phyloP scores from a whole-genome alignment of 1,284 basidiomycete genomes.

The Ustilago nuda region DNA sequence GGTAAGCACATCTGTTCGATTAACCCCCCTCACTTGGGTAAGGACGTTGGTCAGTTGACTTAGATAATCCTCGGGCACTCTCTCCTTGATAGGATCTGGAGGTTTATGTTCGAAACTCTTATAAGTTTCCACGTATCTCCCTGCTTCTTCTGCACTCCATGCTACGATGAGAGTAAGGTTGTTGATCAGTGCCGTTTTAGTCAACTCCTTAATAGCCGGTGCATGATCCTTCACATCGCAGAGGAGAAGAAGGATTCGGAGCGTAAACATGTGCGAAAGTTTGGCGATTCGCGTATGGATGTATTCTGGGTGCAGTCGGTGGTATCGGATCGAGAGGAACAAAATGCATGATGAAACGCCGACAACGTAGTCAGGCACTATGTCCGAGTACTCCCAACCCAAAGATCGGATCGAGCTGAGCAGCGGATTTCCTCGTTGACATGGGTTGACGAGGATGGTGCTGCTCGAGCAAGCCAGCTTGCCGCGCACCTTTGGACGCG shows the following conservation, averaged over 20 bases:
- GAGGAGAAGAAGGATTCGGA: slow-evolving; percentile 87
- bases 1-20: slow-evolving; percentile 97
- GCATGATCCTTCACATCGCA: slow-evolving; percentile 94
- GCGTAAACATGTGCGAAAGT: slow-evolving; percentile 82
- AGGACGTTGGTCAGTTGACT: slow-evolving; percentile 85
- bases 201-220: slow-evolving; percentile 89
- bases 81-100: slow-evolving; percentile 92
- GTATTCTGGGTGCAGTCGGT: slow-evolving; percentile 97
- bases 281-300: slow-evolving; percentile 89
- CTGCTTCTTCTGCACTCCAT: slow-evolving; percentile 90
- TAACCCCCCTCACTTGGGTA: slow-evolving; percentile 90
- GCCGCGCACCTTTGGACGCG: slow-evolving; percentile 55
- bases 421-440: slow-evolving; percentile 86
- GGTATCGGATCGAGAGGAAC: slow-evolving; percentile 83
- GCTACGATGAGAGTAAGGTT: slow-evolving; percentile 90
- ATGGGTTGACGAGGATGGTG: slow-evolving; percentile 61
- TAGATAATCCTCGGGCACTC: slow-evolving; percentile 86
- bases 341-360: slow-evolving; percentile 60
- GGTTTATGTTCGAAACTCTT: slow-evolving; percentile 94
- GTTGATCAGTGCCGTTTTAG: slow-evolving; percentile 83
- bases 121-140: slow-evolving; percentile 87
- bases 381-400: slow-evolving; percentile 93
- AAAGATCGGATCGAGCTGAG: slow-evolving; percentile 86
- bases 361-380: slow-evolving; percentile 78
- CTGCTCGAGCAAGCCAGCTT: slow-evolving; percentile 46